A percentile compares a stretch with the other conserved stretches of the same genome.
These are phyloP conservation scores for Claviceps africana DNA, from an alignment of 2,329 filamentous ascomycete species.

Conservation along the genomic window DNA sequence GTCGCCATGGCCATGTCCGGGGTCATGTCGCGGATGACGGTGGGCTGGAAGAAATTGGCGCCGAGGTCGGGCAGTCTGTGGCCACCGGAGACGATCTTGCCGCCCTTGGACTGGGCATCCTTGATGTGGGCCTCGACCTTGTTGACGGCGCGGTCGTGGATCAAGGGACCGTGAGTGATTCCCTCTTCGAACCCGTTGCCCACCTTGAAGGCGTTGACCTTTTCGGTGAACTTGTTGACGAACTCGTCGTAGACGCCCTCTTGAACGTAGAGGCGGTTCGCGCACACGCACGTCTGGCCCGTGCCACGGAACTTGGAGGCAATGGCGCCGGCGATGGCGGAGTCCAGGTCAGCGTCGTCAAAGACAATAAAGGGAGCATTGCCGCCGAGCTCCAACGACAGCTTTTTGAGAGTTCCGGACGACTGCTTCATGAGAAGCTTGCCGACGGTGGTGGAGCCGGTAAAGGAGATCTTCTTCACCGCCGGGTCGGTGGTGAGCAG, in stretches of 20 bases:
- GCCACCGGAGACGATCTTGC: constrained; percentile 60
- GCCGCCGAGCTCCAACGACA: constrained; percentile 81
- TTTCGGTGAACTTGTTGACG: constrained; percentile 50
- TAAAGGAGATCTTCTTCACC: constrained; percentile 87
- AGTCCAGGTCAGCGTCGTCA: constrained; percentile 81
- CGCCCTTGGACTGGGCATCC: constrained; percentile 68
- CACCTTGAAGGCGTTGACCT: constrained; percentile 61
- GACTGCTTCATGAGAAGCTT: constrained; percentile 82
- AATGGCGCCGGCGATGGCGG: constrained; percentile 70
- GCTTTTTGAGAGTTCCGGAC: constrained; percentile 65
- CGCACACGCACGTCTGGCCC: constrained; percentile 90
- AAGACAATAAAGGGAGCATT: constrained; percentile 97
- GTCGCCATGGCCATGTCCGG: constrained; percentile 67
- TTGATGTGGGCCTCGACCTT: constrained; percentile 72
- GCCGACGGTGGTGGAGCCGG: constrained; percentile 58
- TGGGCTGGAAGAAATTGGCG: constrained; percentile 77
- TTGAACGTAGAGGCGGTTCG: constrained; percentile 73
- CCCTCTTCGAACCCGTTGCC: constrained; percentile 58
- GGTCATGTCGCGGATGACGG: constrained; percentile 77
- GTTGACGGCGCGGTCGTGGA: constrained; percentile 66
- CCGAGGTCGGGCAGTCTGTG: constrained; percentile 61
- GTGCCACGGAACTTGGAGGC: constrained; percentile 85
- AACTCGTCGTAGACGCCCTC: constrained; percentile 66
- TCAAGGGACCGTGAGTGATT: constrained; percentile 67
- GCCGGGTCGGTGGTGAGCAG: constrained; percentile 56